Conservation (phyloP, 2,329 filamentous ascomycete genomes). For the Didymella sp. region DNA sequence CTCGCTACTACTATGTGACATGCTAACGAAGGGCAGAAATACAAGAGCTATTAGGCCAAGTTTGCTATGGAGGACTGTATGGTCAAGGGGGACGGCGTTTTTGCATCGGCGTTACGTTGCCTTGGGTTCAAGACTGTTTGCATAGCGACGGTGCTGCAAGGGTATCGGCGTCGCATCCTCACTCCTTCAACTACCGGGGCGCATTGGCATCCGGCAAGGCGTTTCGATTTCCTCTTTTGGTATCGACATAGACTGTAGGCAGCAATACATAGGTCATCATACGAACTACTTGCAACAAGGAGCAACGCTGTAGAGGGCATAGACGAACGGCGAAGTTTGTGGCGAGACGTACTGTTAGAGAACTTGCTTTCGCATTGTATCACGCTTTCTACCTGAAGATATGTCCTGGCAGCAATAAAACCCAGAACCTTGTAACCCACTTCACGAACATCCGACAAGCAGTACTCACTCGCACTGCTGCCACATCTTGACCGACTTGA, state of each 20-base stretch:
- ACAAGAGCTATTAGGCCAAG: slow-evolving; percentile 35
- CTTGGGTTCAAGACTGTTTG: slow-evolving; percentile 12
- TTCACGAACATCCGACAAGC: not conserved
- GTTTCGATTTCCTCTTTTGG: not conserved
- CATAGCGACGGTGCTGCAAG: slow-evolving; percentile 27
- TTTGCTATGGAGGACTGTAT: not conserved
- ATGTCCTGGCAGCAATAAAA: not conserved
- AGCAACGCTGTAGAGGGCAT: too few species aligned
- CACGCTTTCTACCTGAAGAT: too few species aligned
- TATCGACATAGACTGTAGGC: not conserved
- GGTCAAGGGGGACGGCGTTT: not conserved
- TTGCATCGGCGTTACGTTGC: not conserved
- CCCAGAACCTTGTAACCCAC: not conserved
- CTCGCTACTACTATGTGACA: not conserved
- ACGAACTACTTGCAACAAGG: too few species aligned
- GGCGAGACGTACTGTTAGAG: too few species aligned
- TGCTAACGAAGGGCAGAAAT: slow-evolving; percentile 33
- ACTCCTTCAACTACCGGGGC: slow-evolving; percentile 3
- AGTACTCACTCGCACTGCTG: slow-evolving; percentile 40
- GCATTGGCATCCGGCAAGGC: not conserved
- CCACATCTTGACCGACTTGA: slow-evolving; percentile 68
- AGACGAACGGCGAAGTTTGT: too few species aligned
- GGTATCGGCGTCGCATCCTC: slow-evolving; percentile 10
- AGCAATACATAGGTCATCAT: not conserved
- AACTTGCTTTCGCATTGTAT: too few species aligned